Percentiles rank a stretch among this genome's conserved stretches.
phyloP scores from a whole-genome alignment of 2,329 filamentous ascomycete species.

The Cyclaneusma minus region DNA sequence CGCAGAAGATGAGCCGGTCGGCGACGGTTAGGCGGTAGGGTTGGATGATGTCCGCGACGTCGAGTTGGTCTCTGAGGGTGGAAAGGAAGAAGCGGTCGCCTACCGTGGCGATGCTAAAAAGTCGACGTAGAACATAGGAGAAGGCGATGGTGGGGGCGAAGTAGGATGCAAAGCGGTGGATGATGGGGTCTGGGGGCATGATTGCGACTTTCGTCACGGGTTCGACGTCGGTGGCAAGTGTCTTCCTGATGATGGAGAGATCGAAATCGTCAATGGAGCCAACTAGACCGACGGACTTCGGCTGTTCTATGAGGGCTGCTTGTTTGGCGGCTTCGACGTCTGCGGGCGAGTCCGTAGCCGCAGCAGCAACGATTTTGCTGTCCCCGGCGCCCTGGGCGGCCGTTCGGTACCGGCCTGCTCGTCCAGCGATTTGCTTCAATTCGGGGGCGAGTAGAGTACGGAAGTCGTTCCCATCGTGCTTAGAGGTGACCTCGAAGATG shows the following conservation, averaged over 20 bases:
- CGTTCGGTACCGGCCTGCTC: conserved; percentile 74
- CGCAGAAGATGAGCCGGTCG: conserved; percentile 63
- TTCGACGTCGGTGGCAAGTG: conserved; percentile 47
- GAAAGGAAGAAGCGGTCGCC: conserved; percentile 58
- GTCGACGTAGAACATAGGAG: conserved; percentile 62
- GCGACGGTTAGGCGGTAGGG: conserved; percentile 49
- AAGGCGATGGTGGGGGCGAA: conserved; percentile 73
- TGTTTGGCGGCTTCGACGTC: conserved; percentile 1
- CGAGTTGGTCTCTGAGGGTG: conserved; percentile 39
- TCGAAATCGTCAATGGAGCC: conserved; percentile 64
- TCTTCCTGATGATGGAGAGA: conserved; percentile 41
- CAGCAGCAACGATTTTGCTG: conserved; percentile 4
- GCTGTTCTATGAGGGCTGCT: conserved; percentile 3
- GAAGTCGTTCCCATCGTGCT: conserved; percentile 47
- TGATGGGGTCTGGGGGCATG: conserved; percentile 50
- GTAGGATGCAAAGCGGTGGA: conserved; percentile 66
- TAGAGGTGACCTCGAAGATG: conserved; percentile 66
- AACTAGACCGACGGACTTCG: conserved; percentile 47
- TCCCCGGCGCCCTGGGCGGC: conserved; percentile 37
- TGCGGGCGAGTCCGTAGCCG: not conserved
- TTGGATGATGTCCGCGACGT: conserved; percentile 62
- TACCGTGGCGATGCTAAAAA: conserved; percentile 53
- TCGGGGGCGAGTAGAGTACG: conserved; percentile 55
- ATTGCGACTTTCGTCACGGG: conserved; percentile 60
- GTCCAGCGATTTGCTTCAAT: conserved; percentile 87